These are phyloP conservation scores for Plasmodium coatneyi DNA, from an alignment of 169 alveolate genomes.

Conservation along the genomic window DNA sequence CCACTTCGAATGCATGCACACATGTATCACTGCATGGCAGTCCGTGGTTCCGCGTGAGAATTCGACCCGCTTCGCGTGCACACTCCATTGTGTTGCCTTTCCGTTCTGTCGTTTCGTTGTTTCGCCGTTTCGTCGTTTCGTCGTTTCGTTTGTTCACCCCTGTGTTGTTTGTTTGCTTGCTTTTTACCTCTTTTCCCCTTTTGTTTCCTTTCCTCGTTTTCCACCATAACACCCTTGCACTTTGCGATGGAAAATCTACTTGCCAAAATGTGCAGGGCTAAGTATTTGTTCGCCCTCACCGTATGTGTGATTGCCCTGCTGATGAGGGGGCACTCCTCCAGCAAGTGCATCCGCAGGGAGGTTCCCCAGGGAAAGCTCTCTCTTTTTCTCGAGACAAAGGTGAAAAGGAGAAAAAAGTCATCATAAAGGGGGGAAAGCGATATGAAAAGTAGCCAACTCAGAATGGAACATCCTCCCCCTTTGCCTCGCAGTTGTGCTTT, in stretches of 20 bases:
- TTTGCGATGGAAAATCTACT: background rate
- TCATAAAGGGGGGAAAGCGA: background rate
- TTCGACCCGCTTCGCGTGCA: background rate
- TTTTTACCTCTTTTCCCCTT: background rate
- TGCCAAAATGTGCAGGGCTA: constrained; percentile 1
- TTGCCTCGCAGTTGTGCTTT: background rate
- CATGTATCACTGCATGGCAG: background rate
- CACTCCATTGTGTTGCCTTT: background rate
- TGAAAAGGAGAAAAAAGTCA: background rate
- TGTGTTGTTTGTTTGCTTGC: background rate
- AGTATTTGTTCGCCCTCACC: background rate
- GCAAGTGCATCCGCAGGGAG: background rate
- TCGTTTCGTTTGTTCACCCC: background rate
- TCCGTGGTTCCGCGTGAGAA: background rate
- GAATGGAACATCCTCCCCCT: background rate
- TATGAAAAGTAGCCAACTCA: background rate
- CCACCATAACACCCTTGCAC: background rate
- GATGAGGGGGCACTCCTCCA: background rate
- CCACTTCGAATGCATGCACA: background rate
- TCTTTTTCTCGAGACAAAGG: background rate
- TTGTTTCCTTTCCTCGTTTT: background rate
- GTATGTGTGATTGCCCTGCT: background rate
- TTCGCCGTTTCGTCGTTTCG: too few relatives aligned
- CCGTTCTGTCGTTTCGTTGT: background rate
- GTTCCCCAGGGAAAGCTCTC: background rate